Conservation (phyloP, 1,284 basidiomycete species). For the Ustilago loliicola region DNA sequence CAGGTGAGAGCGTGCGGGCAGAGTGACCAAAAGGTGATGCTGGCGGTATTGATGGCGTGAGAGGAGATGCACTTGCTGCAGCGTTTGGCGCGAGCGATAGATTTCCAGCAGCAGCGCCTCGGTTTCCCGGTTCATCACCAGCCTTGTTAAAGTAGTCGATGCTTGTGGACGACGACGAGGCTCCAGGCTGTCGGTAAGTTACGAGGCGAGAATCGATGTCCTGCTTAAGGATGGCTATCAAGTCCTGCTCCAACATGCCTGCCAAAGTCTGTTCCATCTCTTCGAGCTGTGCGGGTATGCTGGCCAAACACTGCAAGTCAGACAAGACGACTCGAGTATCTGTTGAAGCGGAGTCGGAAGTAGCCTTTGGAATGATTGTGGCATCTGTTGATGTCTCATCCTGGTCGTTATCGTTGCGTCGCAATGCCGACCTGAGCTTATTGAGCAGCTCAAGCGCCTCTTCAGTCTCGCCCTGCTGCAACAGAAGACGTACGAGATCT, state of each 20-base stretch:
- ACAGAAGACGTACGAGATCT: conserved; percentile 56
- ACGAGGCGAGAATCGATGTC: conserved; percentile 75
- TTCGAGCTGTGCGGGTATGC: conserved; percentile 56
- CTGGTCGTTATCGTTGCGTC: neutral
- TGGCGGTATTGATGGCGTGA: conserved; percentile 27
- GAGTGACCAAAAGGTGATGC: conserved; percentile 32
- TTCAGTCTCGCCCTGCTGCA: conserved; percentile 65
- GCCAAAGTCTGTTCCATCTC: conserved; percentile 55
- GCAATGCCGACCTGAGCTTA: conserved; percentile 31
- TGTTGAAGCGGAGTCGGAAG: neutral
- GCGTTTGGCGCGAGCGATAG: conserved; percentile 3
- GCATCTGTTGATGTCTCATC: neutral
- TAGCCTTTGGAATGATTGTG: neutral
- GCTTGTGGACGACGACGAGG: conserved; percentile 1
- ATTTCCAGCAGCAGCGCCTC: neutral
- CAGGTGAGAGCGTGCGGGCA: conserved; percentile 11
- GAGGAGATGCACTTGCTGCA: conserved; percentile 9
- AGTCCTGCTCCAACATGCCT: conserved; percentile 73
- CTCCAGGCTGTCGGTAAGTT: conserved; percentile 8
- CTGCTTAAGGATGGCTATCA: conserved; percentile 79
- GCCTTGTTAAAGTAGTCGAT: conserved; percentile 16
- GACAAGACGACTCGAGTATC: conserved; percentile 7
- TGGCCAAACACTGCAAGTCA: conserved; percentile 35
- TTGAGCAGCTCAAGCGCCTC: conserved; percentile 64
- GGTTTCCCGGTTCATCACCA: neutral